Conservation (phyloP, 495 filamentous ascomycete species). For the Cryomyces minteri region DNA sequence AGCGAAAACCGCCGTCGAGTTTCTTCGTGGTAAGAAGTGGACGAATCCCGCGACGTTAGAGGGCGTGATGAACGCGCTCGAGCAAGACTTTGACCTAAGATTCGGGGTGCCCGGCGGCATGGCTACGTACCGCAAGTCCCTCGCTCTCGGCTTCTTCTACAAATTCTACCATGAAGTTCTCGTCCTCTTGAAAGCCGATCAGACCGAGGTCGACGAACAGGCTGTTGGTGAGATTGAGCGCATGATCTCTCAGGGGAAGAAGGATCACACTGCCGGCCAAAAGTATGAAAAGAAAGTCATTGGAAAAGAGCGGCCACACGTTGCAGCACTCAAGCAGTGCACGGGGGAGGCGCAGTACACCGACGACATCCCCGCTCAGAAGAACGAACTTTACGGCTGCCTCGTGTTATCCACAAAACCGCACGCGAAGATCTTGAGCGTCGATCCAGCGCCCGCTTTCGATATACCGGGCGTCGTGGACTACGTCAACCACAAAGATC, state of each 20-base stretch:
- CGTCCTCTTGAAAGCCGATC: constrained; percentile 25
- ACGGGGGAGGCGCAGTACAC: constrained; percentile 94
- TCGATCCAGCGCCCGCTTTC: constrained; percentile 56
- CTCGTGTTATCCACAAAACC: constrained; percentile 79
- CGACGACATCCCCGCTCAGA: constrained; percentile 77
- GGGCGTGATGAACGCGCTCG: constrained; percentile 69
- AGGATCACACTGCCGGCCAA: constrained; percentile 39
- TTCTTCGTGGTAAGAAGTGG: constrained; percentile 58
- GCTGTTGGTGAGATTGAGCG: constrained; percentile 49
- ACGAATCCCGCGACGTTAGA: constrained; percentile 69
- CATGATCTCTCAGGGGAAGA: constrained; percentile 40
- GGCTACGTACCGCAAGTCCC: constrained; percentile 83
- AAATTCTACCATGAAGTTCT: constrained; percentile 67
- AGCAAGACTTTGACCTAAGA: constrained; percentile 65
- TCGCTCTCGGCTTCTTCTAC: constrained; percentile 80
- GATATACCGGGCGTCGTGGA: constrained; percentile 61
- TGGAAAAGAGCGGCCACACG: constrained; percentile 66
- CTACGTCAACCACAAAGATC: constrained; percentile 63
- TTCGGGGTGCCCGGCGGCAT: constrained; percentile 89
- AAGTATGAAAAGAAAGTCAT: constrained; percentile 60
- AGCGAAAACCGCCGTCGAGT: constrained; percentile 55
- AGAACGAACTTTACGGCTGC: constrained; percentile 76
- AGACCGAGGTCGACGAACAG: constrained; percentile 33
- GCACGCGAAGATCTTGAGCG: constrained; percentile 65
- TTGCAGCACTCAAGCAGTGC: constrained; percentile 82